These are phyloP conservation scores for Trichoderma reesei DNA, from an alignment of 495 filamentous ascomycete genomes.

Conservation along the genomic window DNA sequence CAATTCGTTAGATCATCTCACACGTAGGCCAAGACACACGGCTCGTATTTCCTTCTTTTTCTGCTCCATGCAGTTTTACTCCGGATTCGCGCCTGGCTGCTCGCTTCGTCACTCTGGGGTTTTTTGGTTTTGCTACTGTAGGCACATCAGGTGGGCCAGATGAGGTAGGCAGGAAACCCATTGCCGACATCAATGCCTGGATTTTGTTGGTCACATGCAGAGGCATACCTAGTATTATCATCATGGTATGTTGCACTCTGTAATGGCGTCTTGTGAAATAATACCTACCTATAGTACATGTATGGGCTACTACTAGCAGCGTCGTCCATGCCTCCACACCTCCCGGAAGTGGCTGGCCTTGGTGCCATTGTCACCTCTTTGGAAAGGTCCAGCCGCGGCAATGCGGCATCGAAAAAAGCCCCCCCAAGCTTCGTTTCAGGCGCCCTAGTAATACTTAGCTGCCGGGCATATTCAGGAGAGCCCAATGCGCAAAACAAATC, in stretches of 20 bases:
- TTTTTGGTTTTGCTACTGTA: too few species aligned
- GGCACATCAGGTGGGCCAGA: too few species aligned
- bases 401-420: neutral
- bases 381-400: neutral
- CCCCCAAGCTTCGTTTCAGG: neutral
- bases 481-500: neutral
- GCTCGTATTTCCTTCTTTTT: neutral
- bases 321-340: neutral
- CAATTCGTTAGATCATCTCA: neutral
- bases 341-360: neutral
- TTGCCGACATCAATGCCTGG: too few species aligned
- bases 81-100: too few species aligned
- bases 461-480: neutral
- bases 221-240: too few species aligned
- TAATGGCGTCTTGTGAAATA: neutral
- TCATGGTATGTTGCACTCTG: too few species aligned
- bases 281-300: neutral
- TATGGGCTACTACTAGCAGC: neutral
- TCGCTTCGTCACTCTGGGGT: too few species aligned
- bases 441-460: neutral
- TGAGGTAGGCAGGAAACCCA: too few species aligned
- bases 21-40: neutral
- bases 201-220: too few species aligned
- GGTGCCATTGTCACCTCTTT: neutral
- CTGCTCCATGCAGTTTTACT: too few species aligned